Percentiles rank a stretch among this genome's conserved stretches.
Evolutionary conservation across 495 filamentous ascomycete genomes (phyloP).

Genomic region (Chaetomium tenue): DNA sequence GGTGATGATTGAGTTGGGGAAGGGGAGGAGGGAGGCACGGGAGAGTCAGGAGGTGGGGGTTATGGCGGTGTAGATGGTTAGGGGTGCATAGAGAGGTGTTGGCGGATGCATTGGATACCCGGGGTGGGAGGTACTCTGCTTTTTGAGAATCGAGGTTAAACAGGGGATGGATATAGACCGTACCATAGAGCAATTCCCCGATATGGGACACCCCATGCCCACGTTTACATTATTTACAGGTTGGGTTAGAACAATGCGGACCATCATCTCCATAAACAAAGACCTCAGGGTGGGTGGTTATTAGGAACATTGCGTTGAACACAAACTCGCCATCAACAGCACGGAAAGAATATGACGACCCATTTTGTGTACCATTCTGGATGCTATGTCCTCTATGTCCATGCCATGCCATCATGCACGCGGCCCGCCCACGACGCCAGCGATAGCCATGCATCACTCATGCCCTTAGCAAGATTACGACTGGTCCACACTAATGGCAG

Average conservation of each 20-base stretch:
- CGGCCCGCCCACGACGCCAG: background rate
- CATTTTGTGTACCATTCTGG: constrained; percentile 1
- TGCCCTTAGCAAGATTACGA: too few relatives aligned
- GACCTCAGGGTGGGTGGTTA: too few relatives aligned
- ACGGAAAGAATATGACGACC: background rate
- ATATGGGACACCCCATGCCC: too few relatives aligned
- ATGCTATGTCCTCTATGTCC: constrained; percentile 1
- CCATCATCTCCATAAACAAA: too few relatives aligned
- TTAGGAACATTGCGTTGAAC: too few relatives aligned
- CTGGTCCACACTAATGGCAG: too few relatives aligned
- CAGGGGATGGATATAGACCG: too few relatives aligned
- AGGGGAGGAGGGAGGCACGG: constrained; percentile 22
- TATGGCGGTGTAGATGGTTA: background rate
- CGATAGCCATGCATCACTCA: too few relatives aligned
- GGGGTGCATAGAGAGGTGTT: background rate
- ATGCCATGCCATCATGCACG: background rate
- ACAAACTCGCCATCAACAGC: background rate
- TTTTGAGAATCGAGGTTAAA: background rate
- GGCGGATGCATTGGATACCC: background rate
- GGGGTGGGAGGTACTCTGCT: background rate
- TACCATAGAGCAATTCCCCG: too few relatives aligned
- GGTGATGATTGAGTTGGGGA: constrained; percentile 60
- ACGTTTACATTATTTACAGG: too few relatives aligned
- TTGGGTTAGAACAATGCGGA: too few relatives aligned
- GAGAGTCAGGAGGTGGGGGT: background rate